Evolutionary conservation across 176 grass and related monocot genomes (phyloP).

Genomic region (Canna indica): DNA sequence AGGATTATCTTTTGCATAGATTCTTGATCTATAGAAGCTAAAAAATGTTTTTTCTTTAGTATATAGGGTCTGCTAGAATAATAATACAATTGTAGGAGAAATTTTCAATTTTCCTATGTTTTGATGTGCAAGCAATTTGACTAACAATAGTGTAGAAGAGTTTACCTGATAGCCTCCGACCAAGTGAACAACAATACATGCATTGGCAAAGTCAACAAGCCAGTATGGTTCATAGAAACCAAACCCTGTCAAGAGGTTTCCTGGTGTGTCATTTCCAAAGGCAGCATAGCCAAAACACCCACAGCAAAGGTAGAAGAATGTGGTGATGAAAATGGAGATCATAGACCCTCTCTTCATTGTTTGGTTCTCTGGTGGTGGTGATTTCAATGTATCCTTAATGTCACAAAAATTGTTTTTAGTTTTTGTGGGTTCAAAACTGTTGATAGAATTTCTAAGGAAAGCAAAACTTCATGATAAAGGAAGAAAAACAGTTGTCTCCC

Average conservation of each 20-base stretch:
- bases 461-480: not conserved
- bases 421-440: not conserved
- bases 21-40: no score
- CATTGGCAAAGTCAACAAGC: constrained; percentile 75
- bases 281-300: constrained; percentile 79
- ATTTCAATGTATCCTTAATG: constrained; percentile 64
- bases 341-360: constrained; percentile 67
- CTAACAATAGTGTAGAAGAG: not conserved
- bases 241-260: constrained; percentile 84
- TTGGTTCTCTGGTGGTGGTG: constrained; percentile 47
- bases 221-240: constrained; percentile 86
- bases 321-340: constrained; percentile 39
- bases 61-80: no score
- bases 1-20: no score
- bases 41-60: no score
- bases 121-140: no score
- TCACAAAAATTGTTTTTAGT: not conserved
- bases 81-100: no score
- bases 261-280: constrained; percentile 67
- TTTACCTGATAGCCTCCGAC: constrained; percentile 73
- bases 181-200: constrained; percentile 54
- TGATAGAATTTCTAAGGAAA: not conserved
- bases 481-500: no score
- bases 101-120: no score
- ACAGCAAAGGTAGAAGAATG: constrained; percentile 73